phyloP scores from a whole-genome alignment of 257 asterid genomes.

The Apocynum venetum region DNA sequence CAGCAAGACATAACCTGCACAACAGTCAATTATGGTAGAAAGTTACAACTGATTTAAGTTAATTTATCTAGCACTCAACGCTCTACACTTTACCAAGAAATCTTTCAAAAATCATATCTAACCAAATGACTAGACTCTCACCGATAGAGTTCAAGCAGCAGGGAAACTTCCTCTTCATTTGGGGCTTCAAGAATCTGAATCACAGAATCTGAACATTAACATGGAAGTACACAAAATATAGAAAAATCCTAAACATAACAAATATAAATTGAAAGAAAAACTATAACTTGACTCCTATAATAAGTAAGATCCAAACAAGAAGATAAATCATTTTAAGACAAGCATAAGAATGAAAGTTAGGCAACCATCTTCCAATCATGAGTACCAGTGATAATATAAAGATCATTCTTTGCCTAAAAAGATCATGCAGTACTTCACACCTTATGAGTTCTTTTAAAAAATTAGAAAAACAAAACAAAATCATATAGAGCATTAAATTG shows the following conservation, averaged over 20 bases:
- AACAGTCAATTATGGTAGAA: constrained; percentile 20
- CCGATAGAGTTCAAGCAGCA: constrained; percentile 87
- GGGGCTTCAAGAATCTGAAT: constrained; percentile 91
- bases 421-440: neutral
- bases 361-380: neutral
- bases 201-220: constrained; percentile 25
- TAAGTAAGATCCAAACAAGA: constrained; percentile 3
- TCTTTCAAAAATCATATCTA: neutral
- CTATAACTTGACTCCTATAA: neutral
- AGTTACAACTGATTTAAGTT: neutral
- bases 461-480: neutral
- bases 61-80: constrained; percentile 1
- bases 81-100: neutral
- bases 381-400: neutral
- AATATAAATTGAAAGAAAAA: neutral
- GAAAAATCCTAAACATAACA: neutral
- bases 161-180: constrained; percentile 82
- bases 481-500: neutral
- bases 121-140: constrained; percentile 34
- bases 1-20: constrained; percentile 83
- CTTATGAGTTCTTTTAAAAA: constrained; percentile 6
- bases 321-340: neutral
- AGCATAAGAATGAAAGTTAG: constrained; percentile 3
- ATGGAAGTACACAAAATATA: constrained; percentile 11
- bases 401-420: neutral